Evolutionary conservation across 129 eudicot genomes (phyloP), one percentile per base, ranked within the genome.

Genomic region (Erigeron canadensis): DNA sequence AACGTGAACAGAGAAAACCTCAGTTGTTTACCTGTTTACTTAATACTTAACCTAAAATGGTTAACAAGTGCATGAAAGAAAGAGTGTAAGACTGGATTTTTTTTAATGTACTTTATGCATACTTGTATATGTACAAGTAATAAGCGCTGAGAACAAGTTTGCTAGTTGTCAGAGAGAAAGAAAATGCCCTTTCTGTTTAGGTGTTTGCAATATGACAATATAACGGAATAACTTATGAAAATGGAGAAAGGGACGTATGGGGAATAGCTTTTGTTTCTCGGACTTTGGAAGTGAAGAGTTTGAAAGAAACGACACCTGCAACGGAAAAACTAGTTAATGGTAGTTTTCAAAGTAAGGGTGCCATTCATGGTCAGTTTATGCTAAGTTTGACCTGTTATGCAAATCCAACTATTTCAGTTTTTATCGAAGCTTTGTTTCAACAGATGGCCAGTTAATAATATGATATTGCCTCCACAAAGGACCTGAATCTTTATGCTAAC

Each of bases 281-380:
- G 62, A 69, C 18, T 19, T 56, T 40, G 8, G 51, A 7, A 18
- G 11, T 16, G 41, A 10, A 37, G 18, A 54, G 48, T 39, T 70
- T 37, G 17, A 63, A 70, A 54, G 51, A 40, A 41, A 66, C 45
- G 56, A 11, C 11, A 18, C 65, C 39, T 70, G 63, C 62, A 50
- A 69, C 16, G 63, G 17, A 64, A 54, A 19, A 51, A 11, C 15
- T 70, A 5, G 65, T 39, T 56, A 51, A 69, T 54, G 65, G 40
- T 53, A 40, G 38, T 18, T 53, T 5, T 44, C 4, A 37, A 51
- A 38, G 34, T 37, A 4, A 48, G 50, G 62, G 73, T 16, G 0
- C 51, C 11, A 11, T 40, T 69, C 38, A 39, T 69, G 37, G 59
- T n/a, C 18, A n/a, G 10, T 22, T 53, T 53, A 53, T 53, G 23